Base-by-base conservation (phyloP, 2,329 filamentous ascomycete species). In the Diaporthe sp. region DNA sequence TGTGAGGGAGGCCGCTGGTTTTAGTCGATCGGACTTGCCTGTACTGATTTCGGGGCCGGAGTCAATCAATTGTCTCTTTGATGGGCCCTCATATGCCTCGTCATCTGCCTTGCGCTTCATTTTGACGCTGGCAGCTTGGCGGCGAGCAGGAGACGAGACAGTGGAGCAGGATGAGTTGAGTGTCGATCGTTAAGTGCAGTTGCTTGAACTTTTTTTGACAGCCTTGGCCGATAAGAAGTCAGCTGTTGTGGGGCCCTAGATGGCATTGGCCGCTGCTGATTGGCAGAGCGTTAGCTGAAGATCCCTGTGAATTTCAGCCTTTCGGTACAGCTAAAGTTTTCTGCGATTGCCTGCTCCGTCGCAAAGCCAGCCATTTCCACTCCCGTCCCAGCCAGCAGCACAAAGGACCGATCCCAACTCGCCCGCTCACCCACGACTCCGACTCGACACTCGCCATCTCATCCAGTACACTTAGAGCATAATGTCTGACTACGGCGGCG, bases 401-500 rank as follows among this genome's bases (percentile, higher is more conserved):
- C 67, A 45, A 68, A 58, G 28, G 22, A 71, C 33, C 38, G 38
- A 30, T 35, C 25, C 58, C 50, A 71, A 33, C n/a, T 17, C 30
- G 25, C 38, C n/a, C 33, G 19, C 69, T 50, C 19, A 4, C 17
- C 19, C 22, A 58, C 69, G 10, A 67, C 15, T 57, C 35, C 35
- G n/a, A 54, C 38, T 35, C 47, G 42, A 50, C 57, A 42, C 25
- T 72, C 13, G n/a, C 28, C 35, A 42, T 25, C 19, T 42, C 15
- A 30, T 13, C 12, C 33, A n/a, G n/a, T 17, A 40, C 35, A 54
- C 70, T 61, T 40, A 67, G 54, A 78, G 19, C 38, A 61, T 67
- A 22, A 95, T 95, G 93, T 95, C 93, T 84, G 93, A 94, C 85
- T 92, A 92, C 85, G 92, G 91, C 79, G 75, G 74, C 35, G 72